Percentiles rank a stretch among this genome's conserved stretches.
phyloP scores from a whole-genome alignment of 2,329 filamentous ascomycete genomes.

The Ophiostoma perfectum region DNA sequence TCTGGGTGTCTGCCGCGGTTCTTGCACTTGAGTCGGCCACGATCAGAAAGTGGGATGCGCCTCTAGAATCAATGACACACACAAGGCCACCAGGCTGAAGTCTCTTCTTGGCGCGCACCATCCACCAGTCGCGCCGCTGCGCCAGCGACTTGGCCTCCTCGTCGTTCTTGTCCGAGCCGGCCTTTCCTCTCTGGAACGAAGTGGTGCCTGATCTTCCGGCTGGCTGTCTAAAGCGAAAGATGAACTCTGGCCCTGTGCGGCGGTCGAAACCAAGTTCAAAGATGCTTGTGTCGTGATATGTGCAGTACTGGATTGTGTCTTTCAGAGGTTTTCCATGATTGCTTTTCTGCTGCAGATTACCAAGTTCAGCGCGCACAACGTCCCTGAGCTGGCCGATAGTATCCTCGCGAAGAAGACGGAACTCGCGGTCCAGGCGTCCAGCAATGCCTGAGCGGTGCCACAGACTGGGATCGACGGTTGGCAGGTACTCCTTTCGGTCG shows the following conservation, averaged over 20 bases:
- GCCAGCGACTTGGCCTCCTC: slow-evolving; percentile 21
- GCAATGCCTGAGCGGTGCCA: slow-evolving; percentile 40
- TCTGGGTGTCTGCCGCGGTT: slow-evolving; percentile 24
- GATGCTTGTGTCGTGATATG: slow-evolving; percentile 36
- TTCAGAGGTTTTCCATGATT: slow-evolving; percentile 22
- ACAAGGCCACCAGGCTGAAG: slow-evolving; percentile 46
- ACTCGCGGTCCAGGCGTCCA: slow-evolving; percentile 50
- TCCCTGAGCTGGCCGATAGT: slow-evolving; percentile 50
- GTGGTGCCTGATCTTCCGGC: not conserved
- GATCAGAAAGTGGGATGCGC: slow-evolving; percentile 39
- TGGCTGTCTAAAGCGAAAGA: slow-evolving; percentile 44
- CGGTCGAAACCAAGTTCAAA: slow-evolving; percentile 35
- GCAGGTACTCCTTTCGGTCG: slow-evolving; percentile 37
- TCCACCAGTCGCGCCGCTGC: slow-evolving; percentile 47
- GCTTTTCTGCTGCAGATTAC: slow-evolving; percentile 29
- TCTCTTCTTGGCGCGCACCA: slow-evolving; percentile 41
- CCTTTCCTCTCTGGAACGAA: not conserved
- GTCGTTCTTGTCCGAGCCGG: not conserved
- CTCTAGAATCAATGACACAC: slow-evolving; percentile 41
- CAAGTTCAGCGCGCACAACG: slow-evolving; percentile 39
- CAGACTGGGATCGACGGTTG: slow-evolving; percentile 35
- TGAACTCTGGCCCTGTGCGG: slow-evolving; percentile 40
- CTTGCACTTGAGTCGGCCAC: slow-evolving; percentile 34
- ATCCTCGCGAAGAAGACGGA: slow-evolving; percentile 52
- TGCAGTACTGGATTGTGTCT: slow-evolving; percentile 34